Conservation (phyloP, 83 land plant species). For the Picea engelmannii region DNA sequence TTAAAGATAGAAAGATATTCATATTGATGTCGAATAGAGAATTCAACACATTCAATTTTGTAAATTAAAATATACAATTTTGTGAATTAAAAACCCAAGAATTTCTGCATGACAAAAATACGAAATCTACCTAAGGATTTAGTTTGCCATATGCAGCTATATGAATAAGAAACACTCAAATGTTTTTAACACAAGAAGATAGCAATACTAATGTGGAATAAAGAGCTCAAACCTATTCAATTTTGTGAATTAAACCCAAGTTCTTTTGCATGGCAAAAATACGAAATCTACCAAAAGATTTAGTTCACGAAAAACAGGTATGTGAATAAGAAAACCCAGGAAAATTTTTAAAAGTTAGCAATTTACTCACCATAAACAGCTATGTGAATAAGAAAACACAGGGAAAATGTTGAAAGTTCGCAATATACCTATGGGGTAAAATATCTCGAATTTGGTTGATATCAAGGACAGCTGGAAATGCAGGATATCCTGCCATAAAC, state of each 20-base stretch:
- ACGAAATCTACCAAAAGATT: not conserved
- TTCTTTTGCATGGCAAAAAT: not conserved
- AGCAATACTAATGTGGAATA: no score
- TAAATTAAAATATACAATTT: no score
- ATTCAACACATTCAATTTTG: no score
- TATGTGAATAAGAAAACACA: not conserved
- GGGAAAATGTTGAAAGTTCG: not conserved
- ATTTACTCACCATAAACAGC: slow-evolving; percentile 17
- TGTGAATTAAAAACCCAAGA: not conserved
- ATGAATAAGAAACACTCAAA: no score
- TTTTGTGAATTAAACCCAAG: not conserved
- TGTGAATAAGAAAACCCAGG: not conserved
- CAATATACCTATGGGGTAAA: slow-evolving; percentile 75
- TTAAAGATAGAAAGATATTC: no score
- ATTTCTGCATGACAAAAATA: not conserved
- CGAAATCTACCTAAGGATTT: no score
- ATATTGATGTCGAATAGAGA: no score
- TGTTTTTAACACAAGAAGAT: no score
- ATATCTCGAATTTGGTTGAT: slow-evolving; percentile 90
- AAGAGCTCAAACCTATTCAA: no score
- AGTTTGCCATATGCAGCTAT: no score
- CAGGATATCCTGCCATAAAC: slow-evolving; percentile 46
- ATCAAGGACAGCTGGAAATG: slow-evolving; percentile 93
- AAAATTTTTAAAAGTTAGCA: not conserved
- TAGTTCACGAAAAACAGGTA: not conserved